Conservation (phyloP, 148 eudicot species). For the Hydrangea macrophylla region DNA sequence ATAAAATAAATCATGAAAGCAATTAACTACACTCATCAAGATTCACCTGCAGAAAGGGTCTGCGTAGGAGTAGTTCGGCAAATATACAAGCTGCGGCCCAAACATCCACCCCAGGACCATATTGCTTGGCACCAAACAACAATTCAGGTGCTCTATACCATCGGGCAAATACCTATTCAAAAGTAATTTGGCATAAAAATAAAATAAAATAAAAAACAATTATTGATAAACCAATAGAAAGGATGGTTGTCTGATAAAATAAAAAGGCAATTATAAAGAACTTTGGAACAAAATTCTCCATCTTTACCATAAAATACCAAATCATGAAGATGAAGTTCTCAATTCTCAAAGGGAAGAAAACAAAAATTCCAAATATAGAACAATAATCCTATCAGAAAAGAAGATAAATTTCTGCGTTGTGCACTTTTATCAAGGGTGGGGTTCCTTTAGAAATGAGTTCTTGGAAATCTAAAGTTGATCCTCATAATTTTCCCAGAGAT, state of each 20-base stretch:
- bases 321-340: too few species aligned
- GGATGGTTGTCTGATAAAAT: background rate
- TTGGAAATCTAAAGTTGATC: too few species aligned
- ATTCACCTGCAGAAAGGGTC: constrained; percentile 86
- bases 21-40: background rate
- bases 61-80: constrained; percentile 85
- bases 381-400: too few species aligned
- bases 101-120: constrained; percentile 96
- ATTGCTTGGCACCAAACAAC: constrained; percentile 92
- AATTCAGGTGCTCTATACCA: constrained; percentile 99
- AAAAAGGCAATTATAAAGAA: background rate
- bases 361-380: too few species aligned
- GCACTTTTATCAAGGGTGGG: too few species aligned
- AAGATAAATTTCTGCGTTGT: too few species aligned
- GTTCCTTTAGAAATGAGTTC: too few species aligned
- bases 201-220: background rate
- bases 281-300: background rate
- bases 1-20: background rate
- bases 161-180: constrained; percentile 82
- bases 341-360: too few species aligned
- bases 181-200: constrained; percentile 9
- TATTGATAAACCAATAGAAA: too few species aligned
- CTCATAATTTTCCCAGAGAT: too few species aligned
- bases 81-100: constrained; percentile 99
- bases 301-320: too few species aligned